phyloP scores from a whole-genome alignment of 139 green algal genomes.

The Chlorella sp. region DNA sequence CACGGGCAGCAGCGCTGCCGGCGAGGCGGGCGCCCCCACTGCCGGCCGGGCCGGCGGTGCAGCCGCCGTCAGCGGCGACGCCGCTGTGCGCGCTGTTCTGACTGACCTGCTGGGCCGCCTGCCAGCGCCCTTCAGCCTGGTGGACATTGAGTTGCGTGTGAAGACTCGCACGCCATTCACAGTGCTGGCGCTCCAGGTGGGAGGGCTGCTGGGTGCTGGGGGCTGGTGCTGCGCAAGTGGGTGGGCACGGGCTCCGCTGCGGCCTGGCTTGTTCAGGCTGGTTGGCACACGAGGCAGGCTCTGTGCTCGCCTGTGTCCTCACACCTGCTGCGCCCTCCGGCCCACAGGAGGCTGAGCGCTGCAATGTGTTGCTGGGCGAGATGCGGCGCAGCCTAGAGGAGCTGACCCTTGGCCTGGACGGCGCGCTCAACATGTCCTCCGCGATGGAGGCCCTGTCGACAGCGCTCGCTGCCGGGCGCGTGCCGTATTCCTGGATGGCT shows the following conservation, averaged over 20 bases:
- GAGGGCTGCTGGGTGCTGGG: background rate
- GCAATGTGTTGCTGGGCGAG: conserved; percentile 86
- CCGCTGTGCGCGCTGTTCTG: conserved; percentile 66
- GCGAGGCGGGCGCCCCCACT: conserved; percentile 33
- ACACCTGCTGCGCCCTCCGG: background rate
- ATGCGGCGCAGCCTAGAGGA: conserved; percentile 85
- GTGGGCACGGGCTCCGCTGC: no score
- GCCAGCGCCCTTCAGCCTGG: conserved; percentile 80
- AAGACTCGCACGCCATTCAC: conserved; percentile 85
- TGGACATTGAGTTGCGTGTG: conserved; percentile 82
- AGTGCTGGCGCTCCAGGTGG: conserved; percentile 91
- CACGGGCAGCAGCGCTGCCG: background rate
- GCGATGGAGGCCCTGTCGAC: conserved; percentile 65
- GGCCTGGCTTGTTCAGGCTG: no score
- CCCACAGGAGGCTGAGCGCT: conserved; percentile 83
- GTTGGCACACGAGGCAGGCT: no score
- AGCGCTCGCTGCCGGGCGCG: background rate
- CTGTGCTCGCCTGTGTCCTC: background rate
- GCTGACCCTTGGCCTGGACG: conserved; percentile 90
- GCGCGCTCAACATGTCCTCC: conserved; percentile 90
- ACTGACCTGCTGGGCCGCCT: conserved; percentile 86
- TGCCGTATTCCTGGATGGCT: conserved; percentile 79
- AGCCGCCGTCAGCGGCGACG: conserved; percentile 67
- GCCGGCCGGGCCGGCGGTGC: conserved; percentile 71
- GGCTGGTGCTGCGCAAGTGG: background rate